These are phyloP conservation scores for Dioscorea cayenensis DNA, from an alignment of 116 monocot species.

Conservation along the genomic window DNA sequence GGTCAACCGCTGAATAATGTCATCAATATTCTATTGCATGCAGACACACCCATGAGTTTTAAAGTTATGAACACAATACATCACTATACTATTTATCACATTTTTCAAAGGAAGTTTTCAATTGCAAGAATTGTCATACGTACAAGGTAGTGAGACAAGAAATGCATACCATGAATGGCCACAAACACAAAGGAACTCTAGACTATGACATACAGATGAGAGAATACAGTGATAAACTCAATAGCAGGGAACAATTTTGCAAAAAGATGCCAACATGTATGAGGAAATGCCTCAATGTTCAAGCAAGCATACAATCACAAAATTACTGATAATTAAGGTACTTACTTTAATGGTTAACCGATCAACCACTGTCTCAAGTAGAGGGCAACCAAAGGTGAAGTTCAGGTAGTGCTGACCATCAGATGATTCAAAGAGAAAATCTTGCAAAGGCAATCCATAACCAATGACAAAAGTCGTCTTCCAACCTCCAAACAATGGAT, in stretches of 20 bases:
- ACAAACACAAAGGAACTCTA: background rate
- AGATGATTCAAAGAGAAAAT: slow-evolving; percentile 62
- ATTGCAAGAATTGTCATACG: background rate
- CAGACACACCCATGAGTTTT: too few species aligned
- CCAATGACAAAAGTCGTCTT: slow-evolving; percentile 71
- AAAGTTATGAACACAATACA: too few species aligned
- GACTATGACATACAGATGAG: background rate
- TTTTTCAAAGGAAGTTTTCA: too few species aligned
- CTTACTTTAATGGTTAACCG: slow-evolving; percentile 68
- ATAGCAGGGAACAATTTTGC: background rate
- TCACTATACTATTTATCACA: too few species aligned
- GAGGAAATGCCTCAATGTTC: too few species aligned
- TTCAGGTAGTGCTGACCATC: slow-evolving; percentile 69
- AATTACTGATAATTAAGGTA: background rate
- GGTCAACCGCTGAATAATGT: background rate
- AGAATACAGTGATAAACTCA: background rate
- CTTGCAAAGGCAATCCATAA: slow-evolving; percentile 67
- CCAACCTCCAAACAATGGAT: slow-evolving; percentile 96
- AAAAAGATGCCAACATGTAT: too few species aligned
- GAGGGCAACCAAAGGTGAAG: slow-evolving; percentile 71
- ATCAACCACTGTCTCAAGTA: slow-evolving; percentile 68
- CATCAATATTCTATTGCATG: too few species aligned
- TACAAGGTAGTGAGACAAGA: background rate
- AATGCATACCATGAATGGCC: background rate
- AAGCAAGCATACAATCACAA: background rate